A percentile compares a stretch with the other conserved stretches of the same genome.
phyloP scores from a whole-genome alignment of 257 asterid species.

The Solanum ossicruentum region DNA sequence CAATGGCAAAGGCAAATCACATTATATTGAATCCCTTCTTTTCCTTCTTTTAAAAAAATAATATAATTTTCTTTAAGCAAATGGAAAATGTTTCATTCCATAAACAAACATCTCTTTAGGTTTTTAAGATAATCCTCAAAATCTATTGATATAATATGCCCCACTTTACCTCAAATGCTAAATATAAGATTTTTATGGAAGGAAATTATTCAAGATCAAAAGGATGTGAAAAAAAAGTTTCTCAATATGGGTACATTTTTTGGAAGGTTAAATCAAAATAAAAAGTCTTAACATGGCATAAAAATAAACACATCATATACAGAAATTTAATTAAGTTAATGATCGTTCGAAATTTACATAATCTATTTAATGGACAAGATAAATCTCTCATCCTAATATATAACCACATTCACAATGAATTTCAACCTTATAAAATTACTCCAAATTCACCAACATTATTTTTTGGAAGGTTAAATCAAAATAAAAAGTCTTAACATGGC shows the following conservation, averaged over 20 bases:
- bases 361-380: not conserved
- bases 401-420: not conserved
- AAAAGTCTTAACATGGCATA: not conserved
- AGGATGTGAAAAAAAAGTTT: not conserved
- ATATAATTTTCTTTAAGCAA: no score
- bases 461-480: not conserved
- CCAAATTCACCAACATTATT: no score
- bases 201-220: not conserved
- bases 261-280: not conserved
- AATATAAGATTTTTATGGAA: not conserved
- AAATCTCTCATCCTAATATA: not conserved
- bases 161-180: not conserved
- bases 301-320: not conserved
- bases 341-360: not conserved
- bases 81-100: no score
- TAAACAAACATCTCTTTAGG: no score
- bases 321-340: not conserved
- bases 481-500: not conserved
- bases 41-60: no score
- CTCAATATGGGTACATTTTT: not conserved
- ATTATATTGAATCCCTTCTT: not conserved
- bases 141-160: not conserved
- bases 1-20: not conserved
- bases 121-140: not conserved
- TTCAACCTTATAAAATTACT: not conserved